phyloP scores from a whole-genome alignment of 1,284 basidiomycete species.

The Cutaneotrichosporon sp. region DNA sequence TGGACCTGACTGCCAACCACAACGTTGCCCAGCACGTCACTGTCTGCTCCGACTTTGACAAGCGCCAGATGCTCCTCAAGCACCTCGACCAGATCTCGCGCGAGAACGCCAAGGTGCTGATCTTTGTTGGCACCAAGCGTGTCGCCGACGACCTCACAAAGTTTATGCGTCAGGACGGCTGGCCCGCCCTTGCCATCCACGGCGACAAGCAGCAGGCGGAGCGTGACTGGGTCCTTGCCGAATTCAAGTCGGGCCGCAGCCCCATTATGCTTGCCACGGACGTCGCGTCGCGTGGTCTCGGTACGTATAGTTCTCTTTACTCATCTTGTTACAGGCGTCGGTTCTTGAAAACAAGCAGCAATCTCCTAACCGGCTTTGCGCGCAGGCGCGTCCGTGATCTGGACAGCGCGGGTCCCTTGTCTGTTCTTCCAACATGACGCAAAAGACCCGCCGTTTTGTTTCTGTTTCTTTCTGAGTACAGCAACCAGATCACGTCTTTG shows the following conservation, averaged over 20 bases:
- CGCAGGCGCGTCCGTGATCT: slow-evolving; percentile 3
- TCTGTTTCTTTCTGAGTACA: slow-evolving; percentile 8
- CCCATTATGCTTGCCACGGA: slow-evolving; percentile 98
- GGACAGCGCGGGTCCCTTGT: background rate
- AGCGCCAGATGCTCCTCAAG: slow-evolving; percentile 91
- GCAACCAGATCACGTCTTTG: slow-evolving; percentile 12
- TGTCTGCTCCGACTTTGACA: slow-evolving; percentile 97
- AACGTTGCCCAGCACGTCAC: slow-evolving; percentile 95
- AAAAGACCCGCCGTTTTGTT: background rate
- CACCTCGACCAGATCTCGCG: slow-evolving; percentile 94
- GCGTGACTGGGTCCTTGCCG: slow-evolving; percentile 96
- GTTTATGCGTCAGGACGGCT: slow-evolving; percentile 92
- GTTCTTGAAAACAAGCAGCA: slow-evolving; percentile 16
- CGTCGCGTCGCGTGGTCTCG: slow-evolving; percentile 97
- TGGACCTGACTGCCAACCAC: slow-evolving; percentile 97
- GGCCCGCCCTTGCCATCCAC: slow-evolving; percentile 97
- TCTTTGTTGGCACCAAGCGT: slow-evolving; percentile 96
- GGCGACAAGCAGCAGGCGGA: slow-evolving; percentile 89
- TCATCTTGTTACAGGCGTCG: slow-evolving; percentile 24
- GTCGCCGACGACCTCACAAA: slow-evolving; percentile 98
- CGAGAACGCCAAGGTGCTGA: slow-evolving; percentile 97
- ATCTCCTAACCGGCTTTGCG: slow-evolving; percentile 6
- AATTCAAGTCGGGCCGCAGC: slow-evolving; percentile 96
- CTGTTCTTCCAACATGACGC: background rate
- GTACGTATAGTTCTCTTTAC: slow-evolving; percentile 61